Evolutionary conservation across 441 rosid genomes (phyloP).

Genomic region (Populus trichocarpa): DNA sequence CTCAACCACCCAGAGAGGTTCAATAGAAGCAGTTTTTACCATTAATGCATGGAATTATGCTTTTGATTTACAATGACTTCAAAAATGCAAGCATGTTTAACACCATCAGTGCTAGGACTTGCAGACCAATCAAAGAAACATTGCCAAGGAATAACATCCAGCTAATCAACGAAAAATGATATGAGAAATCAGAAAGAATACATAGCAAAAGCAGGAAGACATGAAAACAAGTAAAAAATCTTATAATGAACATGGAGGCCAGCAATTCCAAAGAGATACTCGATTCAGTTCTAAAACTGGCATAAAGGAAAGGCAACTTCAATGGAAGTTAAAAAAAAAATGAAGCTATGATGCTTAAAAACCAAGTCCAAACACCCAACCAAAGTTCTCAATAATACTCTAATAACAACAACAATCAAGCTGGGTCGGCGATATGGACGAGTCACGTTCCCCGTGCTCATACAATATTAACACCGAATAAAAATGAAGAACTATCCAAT

Average conservation of each 20-base stretch:
- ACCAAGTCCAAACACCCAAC: not conserved
- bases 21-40: constrained; percentile 12
- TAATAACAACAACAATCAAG: not conserved
- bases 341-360: not conserved
- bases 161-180: not conserved
- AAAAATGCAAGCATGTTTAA: too few species aligned
- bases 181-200: not conserved
- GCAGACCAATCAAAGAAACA: not conserved
- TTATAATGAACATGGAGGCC: not conserved
- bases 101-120: too few species aligned
- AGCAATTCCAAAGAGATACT: not conserved
- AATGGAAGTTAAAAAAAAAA: not conserved
- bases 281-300: not conserved
- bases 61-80: not conserved
- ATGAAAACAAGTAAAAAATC: too few species aligned
- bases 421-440: not conserved
- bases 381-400: not conserved
- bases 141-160: not conserved
- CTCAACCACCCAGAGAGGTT: constrained; percentile 20
- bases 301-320: not conserved
- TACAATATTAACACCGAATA: not conserved
- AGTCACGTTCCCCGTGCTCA: not conserved
- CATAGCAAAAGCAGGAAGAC: too few species aligned
- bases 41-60: constrained; percentile 2
- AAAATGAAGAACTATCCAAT: not conserved